Base-by-base conservation (phyloP, 495 filamentous ascomycete genomes). In the Halenospora varia region DNA sequence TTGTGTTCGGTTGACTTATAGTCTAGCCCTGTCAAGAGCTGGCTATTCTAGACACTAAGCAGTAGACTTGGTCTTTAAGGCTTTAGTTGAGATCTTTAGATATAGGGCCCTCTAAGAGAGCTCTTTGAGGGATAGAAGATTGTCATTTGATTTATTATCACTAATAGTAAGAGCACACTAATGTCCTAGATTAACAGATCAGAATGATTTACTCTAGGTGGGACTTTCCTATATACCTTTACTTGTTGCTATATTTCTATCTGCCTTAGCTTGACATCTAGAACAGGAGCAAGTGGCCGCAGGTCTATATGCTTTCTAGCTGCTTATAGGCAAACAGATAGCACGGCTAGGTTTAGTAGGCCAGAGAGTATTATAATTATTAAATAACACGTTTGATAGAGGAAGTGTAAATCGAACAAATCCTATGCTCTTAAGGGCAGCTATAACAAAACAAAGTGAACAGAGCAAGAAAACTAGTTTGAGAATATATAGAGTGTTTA, bases 51-150 rank as follows among this genome's bases (percentile, higher is more conserved):
- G 55, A 51, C 20, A 51, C 50, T 54, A 48, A 58, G 53, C 18
- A 25, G 55, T 57, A 35, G 40, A 49, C 29, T 24, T 53, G 18
- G 60, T 44, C n/a, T 62, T 47, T 44, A 45, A 55, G 45, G 45
- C 48, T 24, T 59, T 39, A 59, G 60, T 55, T 23, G 29, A 55
- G 50, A 55, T 45, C 51, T 62, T 55, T 11, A 44, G 42, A 59
- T 24, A 44, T 26, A 47, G 55, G 51, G 44, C 25, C 8, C 25
- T 17, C 60, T 19, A n/a, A n/a, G n/a, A n/a, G n/a, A n/a, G 48
- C 55, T 55, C 55, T 41, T 62, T 26, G 55, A 62, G 55, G 46
- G 54, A 62, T 57, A 45, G 53, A 57, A 53, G 25, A 57, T 61
- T 35, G 4, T 48, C 39, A 53, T 57, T 53, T 56, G 46, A 61